These are phyloP conservation scores for Xylaria intraflava DNA, from an alignment of 495 filamentous ascomycete genomes.

Conservation along the genomic window DNA sequence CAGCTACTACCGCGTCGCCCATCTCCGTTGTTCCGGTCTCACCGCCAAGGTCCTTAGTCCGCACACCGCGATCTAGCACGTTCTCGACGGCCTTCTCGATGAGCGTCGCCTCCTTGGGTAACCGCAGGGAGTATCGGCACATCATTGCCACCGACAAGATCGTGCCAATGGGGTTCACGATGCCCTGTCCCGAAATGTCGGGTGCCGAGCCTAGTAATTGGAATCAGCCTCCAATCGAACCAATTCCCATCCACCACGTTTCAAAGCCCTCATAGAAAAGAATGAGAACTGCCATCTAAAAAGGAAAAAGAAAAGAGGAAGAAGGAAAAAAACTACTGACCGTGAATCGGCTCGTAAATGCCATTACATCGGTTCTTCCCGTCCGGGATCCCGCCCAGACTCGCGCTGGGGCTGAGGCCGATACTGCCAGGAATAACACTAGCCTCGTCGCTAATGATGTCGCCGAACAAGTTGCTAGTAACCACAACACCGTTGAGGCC, in stretches of 20 bases:
- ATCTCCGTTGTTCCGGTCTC: slow-evolving; percentile 59
- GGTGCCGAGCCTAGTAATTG: slow-evolving; percentile 51
- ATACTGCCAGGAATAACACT: slow-evolving; percentile 91
- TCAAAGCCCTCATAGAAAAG: not conserved
- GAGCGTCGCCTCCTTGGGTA: slow-evolving; percentile 61
- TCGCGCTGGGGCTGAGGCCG: slow-evolving; percentile 84
- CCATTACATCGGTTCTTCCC: slow-evolving; percentile 65
- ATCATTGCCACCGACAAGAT: slow-evolving; percentile 88
- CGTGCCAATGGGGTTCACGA: slow-evolving; percentile 80
- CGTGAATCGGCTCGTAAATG: slow-evolving; percentile 98
- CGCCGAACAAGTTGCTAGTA: slow-evolving; percentile 91
- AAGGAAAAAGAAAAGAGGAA: not conserved
- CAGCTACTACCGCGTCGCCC: slow-evolving; percentile 71
- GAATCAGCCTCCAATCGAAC: not conserved
- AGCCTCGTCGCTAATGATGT: slow-evolving; percentile 95
- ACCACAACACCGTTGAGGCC: slow-evolving; percentile 89
- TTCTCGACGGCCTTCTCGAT: slow-evolving; percentile 75
- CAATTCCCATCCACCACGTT: not conserved
- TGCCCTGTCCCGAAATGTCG: slow-evolving; percentile 78
- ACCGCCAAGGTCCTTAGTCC: slow-evolving; percentile 77
- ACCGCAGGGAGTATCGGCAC: slow-evolving; percentile 79
- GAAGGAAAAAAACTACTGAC: slow-evolving; percentile 40
- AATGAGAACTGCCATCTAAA: not conserved
- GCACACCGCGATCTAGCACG: slow-evolving; percentile 66
- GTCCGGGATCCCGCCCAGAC: slow-evolving; percentile 80